Conservation (phyloP, 495 filamentous ascomycete species). For the Xylaria grammica region DNA sequence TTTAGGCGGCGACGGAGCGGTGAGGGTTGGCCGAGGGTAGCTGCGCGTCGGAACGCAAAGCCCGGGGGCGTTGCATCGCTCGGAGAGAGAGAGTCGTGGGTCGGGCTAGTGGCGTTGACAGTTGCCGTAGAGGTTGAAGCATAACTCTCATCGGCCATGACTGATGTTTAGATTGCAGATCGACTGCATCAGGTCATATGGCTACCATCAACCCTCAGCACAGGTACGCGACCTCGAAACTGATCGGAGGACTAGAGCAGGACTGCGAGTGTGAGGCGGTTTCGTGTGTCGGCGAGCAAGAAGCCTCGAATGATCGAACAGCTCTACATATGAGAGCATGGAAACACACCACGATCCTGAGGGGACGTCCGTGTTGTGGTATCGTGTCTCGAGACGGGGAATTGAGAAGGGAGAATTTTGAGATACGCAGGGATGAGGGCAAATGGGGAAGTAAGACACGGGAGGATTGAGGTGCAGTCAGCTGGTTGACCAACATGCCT, state of each 20-base stretch:
- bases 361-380: neutral
- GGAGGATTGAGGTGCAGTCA: neutral
- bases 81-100: conserved; percentile 6
- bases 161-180: conserved; percentile 13
- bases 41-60: conserved; percentile 40
- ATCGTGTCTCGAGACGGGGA: neutral
- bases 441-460: neutral
- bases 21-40: conserved; percentile 40
- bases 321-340: conserved; percentile 6
- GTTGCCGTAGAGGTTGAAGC: conserved; percentile 29
- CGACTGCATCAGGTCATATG: conserved; percentile 23
- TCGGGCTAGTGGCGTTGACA: conserved; percentile 15
- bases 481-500: too few species aligned
- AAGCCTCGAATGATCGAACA: neutral
- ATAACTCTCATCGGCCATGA: conserved; percentile 35
- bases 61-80: conserved; percentile 24
- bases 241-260: neutral
- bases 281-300: neutral
- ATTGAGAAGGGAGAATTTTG: neutral
- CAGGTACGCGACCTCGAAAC: neutral
- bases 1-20: conserved; percentile 29
- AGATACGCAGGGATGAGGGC: conserved; percentile 2
- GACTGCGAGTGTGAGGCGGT: neutral
- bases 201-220: neutral
- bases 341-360: neutral